Evolutionary conservation across 768 basidiomycete genomes (phyloP), one percentile per base, ranked within the genome.

Genomic region (Russula emetica): DNA sequence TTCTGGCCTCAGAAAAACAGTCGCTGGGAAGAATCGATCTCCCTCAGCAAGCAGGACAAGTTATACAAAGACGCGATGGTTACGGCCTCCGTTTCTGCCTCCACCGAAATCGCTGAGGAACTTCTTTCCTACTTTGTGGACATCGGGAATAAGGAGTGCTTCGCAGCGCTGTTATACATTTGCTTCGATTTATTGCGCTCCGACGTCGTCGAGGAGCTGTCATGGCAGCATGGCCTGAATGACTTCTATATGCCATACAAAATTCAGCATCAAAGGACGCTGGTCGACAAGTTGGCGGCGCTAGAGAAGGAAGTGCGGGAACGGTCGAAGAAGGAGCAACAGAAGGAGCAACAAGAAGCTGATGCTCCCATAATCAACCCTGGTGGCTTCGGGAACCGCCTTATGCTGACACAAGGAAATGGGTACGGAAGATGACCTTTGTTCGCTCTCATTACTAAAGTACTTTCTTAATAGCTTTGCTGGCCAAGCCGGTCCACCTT

Each of bases 121-220:
- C 81, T 98, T 20, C 80, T 98, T 28, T 88, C 88, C 5, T 98
- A 98, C 79, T 99, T 98, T 72, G 94, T 97, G 62, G 92, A 94
- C 76, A 98, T 99, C 68, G 97, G 97, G 38, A 96, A 96, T 82
- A 95, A 94, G 77, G 97, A 99, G 73, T 96, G 94, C 76, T 99
- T 96, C 75, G 89, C 93, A 0, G 92, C 90, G 1, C 78, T 89
- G 66, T 83, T 98, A 26, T 98, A 86, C 70, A 83, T 90, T 58
- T 97, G 94, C 79, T 99, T 94, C 78, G 96, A 99, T 76, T 81
- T 98, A n/a, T 78, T 98, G 58, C 88, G 92, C 51, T 83, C 94
- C 3, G 96, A 98, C 71, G 76, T 95, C 61, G 93, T 97, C 30
- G 90, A 94, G 76, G 96, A 97, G 74, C 78, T 97, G 40, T 94